phyloP scores from a whole-genome alignment of 768 basidiomycete genomes.

The Kwoniella dejecticola region DNA sequence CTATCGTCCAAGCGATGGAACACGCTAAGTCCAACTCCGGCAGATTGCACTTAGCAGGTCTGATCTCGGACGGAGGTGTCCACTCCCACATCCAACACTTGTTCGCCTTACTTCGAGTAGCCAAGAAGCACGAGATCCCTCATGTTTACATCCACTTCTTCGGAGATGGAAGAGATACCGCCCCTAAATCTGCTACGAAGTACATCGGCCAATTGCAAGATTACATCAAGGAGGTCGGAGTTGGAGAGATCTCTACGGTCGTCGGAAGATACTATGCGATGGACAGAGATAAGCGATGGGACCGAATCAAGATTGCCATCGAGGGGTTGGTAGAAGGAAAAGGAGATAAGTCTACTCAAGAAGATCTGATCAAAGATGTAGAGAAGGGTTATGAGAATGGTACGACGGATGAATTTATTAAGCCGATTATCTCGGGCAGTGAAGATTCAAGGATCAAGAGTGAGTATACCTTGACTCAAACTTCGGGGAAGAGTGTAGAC shows the following conservation, averaged over 20 bases:
- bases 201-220: conserved; percentile 76
- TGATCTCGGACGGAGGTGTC: conserved; percentile 95
- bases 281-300: conserved; percentile 97
- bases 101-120: conserved; percentile 84
- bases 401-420: conserved; percentile 92
- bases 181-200: conserved; percentile 75
- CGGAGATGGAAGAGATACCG: conserved; percentile 92
- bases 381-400: conserved; percentile 78
- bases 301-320: conserved; percentile 83
- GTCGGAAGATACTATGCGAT: conserved; percentile 93
- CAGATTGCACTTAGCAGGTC: conserved; percentile 81
- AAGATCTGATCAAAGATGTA: conserved; percentile 66
- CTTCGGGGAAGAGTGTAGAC: not conserved
- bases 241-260: conserved; percentile 78
- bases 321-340: conserved; percentile 77
- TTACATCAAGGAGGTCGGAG: conserved; percentile 70
- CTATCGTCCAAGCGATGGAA: conserved; percentile 72
- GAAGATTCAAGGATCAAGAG: conserved; percentile 78
- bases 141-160: conserved; percentile 91
- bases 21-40: conserved; percentile 80
- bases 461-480: conserved; percentile 49
- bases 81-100: conserved; percentile 92
- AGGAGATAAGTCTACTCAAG: conserved; percentile 62
- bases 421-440: conserved; percentile 86
- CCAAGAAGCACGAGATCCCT: conserved; percentile 80